Base-by-base conservation (phyloP, 352 stramenopile species). In the Pythium insidiosum region DNA sequence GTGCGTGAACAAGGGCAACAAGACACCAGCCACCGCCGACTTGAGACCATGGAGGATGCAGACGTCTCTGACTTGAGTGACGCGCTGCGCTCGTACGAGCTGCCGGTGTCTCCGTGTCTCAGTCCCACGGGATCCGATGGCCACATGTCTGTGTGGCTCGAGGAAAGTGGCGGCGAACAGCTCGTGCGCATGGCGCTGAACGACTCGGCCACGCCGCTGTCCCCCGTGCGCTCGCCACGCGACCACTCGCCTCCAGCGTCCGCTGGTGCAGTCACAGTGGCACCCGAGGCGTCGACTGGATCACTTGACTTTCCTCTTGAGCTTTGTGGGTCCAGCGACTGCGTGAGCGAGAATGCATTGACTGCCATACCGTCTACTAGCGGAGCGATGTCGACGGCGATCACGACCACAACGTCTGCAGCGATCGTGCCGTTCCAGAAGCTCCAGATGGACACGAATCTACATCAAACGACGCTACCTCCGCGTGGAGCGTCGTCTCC, bases 351-450 rank as follows among this genome's bases (percentile, higher is more conserved):
- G 28, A 33, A 9, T 15, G 15, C 28, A 15, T 33, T 15, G 9
- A 33, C 15, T 9, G 28, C 28, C 28, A 33, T 15, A 15, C 39
- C 43, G 1, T 9, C 29, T 10, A 15, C 9, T 20, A 45, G 4
- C 55, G 45, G 24, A 35, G 47, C 31, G 42, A 28, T 47, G 11
- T n/a, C 25, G 4, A 19, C 18, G 11, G 26, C 26, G 9, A 20
- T 34, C 26, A 19, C 20, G 25, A 24, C 25, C n/a, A n/a, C 50
- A 9, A 22, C 50, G 19, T 81, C 70, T 1, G 75, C 66, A 2
- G 74, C 77, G 16, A 61, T 90, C 24, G 78, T 90, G 36, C 74
- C 78, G 19, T 90, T 90, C 61, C 78, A 90, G 54, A 88, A 90
- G 47, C 61, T 90, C 1, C 73, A 73, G 28, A 61, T 90, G 29